Evolutionary conservation across 345 rosid genomes (phyloP).

Genomic region (Acer negundo): DNA sequence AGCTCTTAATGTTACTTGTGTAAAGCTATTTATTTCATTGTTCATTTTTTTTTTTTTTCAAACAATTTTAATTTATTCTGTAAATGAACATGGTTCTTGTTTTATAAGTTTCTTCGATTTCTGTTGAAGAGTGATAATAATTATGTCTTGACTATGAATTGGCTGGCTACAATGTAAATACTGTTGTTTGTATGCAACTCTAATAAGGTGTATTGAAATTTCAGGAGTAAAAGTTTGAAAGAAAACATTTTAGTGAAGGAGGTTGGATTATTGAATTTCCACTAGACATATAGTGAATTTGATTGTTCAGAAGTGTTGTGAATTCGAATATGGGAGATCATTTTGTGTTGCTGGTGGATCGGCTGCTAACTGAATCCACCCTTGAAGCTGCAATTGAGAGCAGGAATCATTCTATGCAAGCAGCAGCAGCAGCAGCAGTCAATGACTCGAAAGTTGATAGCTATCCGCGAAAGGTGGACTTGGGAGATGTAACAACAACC

Average conservation of each 20-base stretch:
- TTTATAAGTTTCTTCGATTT: conserved; percentile 10
- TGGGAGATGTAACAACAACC: conserved; percentile 43
- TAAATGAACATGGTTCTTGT: conserved; percentile 9
- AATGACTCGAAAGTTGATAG: conserved; percentile 34
- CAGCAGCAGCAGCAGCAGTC: conserved; percentile 28
- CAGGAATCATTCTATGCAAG: conserved; percentile 53
- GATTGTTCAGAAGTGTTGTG: conserved; percentile 4
- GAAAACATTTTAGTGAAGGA: conserved; percentile 24
- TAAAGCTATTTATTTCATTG: not conserved
- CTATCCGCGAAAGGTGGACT: conserved; percentile 37
- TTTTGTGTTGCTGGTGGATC: conserved; percentile 85
- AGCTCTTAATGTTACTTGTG: conserved; percentile 20
- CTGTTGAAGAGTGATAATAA: conserved; percentile 6
- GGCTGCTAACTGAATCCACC: conserved; percentile 82
- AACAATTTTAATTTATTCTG: not conserved
- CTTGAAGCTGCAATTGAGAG: conserved; percentile 80
- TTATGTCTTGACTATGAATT: conserved; percentile 12
- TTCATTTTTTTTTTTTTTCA: not conserved
- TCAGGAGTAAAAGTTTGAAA: conserved; percentile 27
- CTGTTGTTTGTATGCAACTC: not conserved
- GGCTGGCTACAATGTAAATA: not conserved
- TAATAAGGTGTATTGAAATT: conserved; percentile 10
- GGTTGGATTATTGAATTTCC: conserved; percentile 12
- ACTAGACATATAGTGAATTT: conserved; percentile 8
- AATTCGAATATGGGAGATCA: conserved; percentile 79